These are phyloP conservation scores for Amborella trichopoda DNA, from an alignment of 164 flowering plant species.

Conservation along the genomic window DNA sequence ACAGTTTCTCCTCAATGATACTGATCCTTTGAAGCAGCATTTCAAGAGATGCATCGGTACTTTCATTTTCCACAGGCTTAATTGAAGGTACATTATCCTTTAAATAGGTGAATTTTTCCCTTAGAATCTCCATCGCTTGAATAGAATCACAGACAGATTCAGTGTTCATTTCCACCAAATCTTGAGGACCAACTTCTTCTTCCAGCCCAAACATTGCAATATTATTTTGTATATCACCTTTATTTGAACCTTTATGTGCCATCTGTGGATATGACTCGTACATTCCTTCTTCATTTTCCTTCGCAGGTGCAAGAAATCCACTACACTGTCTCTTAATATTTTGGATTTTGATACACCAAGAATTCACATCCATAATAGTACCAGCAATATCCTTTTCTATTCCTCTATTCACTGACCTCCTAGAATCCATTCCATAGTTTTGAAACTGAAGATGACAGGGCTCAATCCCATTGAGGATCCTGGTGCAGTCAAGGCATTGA, in stretches of 20 bases:
- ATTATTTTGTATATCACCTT: neutral
- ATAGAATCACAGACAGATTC: conserved; percentile 1
- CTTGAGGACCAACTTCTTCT: neutral
- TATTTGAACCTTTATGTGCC: conserved; percentile 1
- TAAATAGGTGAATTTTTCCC: neutral
- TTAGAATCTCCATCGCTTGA: conserved; percentile 1
- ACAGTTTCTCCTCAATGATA: conserved; percentile 2
- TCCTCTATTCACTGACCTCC: neutral
- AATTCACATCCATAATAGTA: neutral
- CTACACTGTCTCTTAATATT: conserved; percentile 2
- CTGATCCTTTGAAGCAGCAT: conserved; percentile 3
- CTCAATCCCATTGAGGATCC: neutral
- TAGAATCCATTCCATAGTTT: neutral
- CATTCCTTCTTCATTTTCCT: too few relatives aligned
- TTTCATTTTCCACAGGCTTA: conserved; percentile 1
- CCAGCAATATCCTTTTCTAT: neutral
- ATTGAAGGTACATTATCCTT: neutral
- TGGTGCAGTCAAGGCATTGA: too few relatives aligned
- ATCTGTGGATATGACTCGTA: too few relatives aligned
- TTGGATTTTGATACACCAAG: conserved; percentile 1
- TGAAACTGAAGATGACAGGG: neutral
- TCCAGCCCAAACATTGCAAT: neutral
- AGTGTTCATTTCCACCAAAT: neutral
- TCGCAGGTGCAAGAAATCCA: neutral
- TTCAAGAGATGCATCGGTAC: neutral